A percentile compares a stretch with the other conserved stretches of the same genome.
Conservation (phyloP, 2,329 filamentous ascomycete species). For the Phoma sp. region DNA sequence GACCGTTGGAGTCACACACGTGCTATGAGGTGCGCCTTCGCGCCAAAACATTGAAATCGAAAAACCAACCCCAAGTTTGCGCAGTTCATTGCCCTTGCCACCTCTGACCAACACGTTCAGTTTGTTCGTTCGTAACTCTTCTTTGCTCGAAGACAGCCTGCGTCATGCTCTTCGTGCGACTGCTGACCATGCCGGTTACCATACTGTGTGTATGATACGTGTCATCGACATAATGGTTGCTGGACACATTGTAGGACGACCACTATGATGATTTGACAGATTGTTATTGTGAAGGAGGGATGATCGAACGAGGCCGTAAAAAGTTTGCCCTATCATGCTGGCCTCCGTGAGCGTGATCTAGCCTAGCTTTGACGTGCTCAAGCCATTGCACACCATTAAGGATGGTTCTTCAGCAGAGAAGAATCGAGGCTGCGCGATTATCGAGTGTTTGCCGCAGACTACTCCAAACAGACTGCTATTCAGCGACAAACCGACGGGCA, state of each 20-base stretch:
- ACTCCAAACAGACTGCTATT: slow-evolving; percentile 1
- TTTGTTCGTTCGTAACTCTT: neutral
- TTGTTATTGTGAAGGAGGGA: neutral
- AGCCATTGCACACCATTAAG: slow-evolving; percentile 10
- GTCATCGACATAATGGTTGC: neutral
- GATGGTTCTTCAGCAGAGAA: neutral
- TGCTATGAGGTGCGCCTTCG: no score
- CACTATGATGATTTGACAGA: neutral
- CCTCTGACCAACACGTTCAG: no score
- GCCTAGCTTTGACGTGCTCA: slow-evolving; percentile 14
- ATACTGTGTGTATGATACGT: neutral
- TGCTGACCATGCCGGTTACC: no score
- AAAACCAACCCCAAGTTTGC: no score
- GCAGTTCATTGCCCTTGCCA: no score
- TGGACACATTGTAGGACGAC: no score
- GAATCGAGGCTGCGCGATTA: slow-evolving; percentile 11
- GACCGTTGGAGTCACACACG: no score
- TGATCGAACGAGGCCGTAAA: neutral
- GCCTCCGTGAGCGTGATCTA: slow-evolving; percentile 6
- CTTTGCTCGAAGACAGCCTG: neutral
- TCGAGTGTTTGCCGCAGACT: slow-evolving; percentile 2
- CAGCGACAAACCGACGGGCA: slow-evolving; percentile 13
- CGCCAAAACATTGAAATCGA: no score
- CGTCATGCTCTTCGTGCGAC: neutral
- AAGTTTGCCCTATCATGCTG: slow-evolving; percentile 5